Conservation (phyloP, 2,329 filamentous ascomycete species). For the Hypoxylon sp. region DNA sequence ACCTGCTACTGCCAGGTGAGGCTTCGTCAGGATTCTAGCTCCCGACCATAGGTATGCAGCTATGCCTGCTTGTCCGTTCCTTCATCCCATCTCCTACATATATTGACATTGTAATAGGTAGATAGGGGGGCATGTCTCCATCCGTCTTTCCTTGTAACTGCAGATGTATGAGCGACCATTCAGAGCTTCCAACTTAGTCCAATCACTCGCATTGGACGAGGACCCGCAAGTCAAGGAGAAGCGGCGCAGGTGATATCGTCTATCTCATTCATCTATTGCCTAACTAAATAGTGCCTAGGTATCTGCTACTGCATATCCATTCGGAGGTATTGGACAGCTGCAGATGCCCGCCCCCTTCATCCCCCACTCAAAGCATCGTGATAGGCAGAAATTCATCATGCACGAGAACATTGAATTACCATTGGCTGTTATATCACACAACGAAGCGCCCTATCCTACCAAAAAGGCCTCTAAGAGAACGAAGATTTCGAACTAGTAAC, state of each 20-base stretch:
- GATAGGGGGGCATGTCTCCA: slow-evolving; percentile 21
- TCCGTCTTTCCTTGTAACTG: slow-evolving; percentile 21
- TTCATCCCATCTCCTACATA: slow-evolving; percentile 39
- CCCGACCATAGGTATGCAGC: slow-evolving; percentile 33
- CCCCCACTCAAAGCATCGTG: slow-evolving; percentile 33
- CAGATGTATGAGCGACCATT: slow-evolving; percentile 28
- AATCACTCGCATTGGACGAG: slow-evolving; percentile 29
- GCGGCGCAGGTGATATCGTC: slow-evolving; percentile 18
- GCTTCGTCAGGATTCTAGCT: slow-evolving; percentile 38
- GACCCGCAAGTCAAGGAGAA: slow-evolving; percentile 33
- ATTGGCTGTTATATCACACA: slow-evolving; percentile 45
- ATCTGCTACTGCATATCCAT: slow-evolving; percentile 23
- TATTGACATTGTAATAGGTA: slow-evolving; percentile 31
- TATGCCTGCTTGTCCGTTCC: slow-evolving; percentile 25
- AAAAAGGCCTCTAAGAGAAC: slow-evolving; percentile 30
- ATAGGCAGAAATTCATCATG: slow-evolving; percentile 43
- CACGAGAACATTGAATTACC: slow-evolving; percentile 34
- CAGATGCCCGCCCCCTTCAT: slow-evolving; percentile 32
- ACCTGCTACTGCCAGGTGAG: slow-evolving; percentile 28
- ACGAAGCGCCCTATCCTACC: slow-evolving; percentile 49
- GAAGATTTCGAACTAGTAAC: slow-evolving; percentile 19
- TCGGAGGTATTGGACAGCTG: slow-evolving; percentile 43
- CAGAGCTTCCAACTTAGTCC: slow-evolving; percentile 21
- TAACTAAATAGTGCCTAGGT: slow-evolving; percentile 12
- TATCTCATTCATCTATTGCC: slow-evolving; percentile 15